Conservation (phyloP, 345 rosid species). For the Linum lewisii region DNA sequence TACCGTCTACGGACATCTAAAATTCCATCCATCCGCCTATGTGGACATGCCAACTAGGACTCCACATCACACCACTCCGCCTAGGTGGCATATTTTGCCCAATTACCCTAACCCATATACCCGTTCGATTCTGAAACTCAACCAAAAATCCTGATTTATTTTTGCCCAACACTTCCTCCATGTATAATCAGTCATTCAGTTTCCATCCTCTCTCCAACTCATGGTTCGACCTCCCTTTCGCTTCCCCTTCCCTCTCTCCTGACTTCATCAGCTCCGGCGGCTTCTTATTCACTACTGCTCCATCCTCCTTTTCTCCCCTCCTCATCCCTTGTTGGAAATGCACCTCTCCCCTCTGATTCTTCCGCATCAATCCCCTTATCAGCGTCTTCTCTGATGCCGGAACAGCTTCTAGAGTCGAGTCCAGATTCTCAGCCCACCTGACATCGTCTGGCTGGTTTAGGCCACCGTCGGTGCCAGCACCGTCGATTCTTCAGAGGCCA, state of each 20-base stretch:
- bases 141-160: no score
- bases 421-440: constrained; percentile 69
- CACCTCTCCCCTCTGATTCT: constrained; percentile 47
- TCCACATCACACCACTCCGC: no score
- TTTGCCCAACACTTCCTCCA: constrained; percentile 69
- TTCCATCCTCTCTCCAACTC: constrained; percentile 60
- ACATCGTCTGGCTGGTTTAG: constrained; percentile 47
- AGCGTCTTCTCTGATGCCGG: constrained; percentile 36
- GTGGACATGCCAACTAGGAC: no score
- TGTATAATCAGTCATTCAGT: constrained; percentile 72
- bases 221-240: constrained; percentile 60
- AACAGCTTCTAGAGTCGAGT: no score
- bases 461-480: background rate
- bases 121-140: no score
- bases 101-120: no score
- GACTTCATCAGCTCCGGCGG: constrained; percentile 42
- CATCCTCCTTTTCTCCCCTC: constrained; percentile 42
- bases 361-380: constrained; percentile 51
- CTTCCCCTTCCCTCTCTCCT: constrained; percentile 25
- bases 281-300: constrained; percentile 64
- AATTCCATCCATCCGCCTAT: no score
- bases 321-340: constrained; percentile 39
- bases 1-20: no score
- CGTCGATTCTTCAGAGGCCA: background rate
- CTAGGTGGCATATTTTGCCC: no score